Evolutionary conservation across 2,329 filamentous ascomycete genomes (phyloP).

Genomic region (Teratosphaeria viscida): DNA sequence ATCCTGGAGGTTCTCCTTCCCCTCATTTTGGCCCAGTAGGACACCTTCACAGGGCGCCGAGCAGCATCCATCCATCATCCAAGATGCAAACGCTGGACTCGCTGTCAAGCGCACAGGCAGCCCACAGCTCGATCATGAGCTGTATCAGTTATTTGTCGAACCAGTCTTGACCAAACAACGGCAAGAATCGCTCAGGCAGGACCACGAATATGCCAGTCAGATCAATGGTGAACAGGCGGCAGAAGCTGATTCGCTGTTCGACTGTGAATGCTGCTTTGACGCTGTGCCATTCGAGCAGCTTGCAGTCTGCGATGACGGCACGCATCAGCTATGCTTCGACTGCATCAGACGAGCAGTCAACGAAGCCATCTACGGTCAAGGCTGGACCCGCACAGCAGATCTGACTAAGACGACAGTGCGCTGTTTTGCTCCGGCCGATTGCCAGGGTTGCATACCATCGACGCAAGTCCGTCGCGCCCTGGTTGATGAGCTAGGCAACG

Average conservation of each 20-base stretch:
- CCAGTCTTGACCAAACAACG: conserved; percentile 31
- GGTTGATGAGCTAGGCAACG: conserved; percentile 55
- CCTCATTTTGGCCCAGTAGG: conserved; percentile 58
- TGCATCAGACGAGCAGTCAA: conserved; percentile 74
- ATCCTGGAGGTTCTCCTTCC: conserved; percentile 68
- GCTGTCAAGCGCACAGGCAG: conserved; percentile 56
- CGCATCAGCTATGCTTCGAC: conserved; percentile 67
- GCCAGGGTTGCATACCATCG: conserved; percentile 60
- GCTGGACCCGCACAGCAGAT: conserved; percentile 75
- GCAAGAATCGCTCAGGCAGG: conserved; percentile 29
- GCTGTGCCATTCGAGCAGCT: conserved; percentile 63
- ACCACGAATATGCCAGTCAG: conserved; percentile 32
- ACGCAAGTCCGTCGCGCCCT: conserved; percentile 65
- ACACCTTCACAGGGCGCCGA: conserved; percentile 41
- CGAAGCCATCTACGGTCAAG: conserved; percentile 87
- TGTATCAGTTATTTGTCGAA: conserved; percentile 34
- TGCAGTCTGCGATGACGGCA: conserved; percentile 56
- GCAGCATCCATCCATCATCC: conserved; percentile 54
- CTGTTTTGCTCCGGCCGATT: conserved; percentile 70
- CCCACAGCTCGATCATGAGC: conserved; percentile 41
- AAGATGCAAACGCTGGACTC: conserved; percentile 49
- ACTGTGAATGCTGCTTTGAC: conserved; percentile 71
- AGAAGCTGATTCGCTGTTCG: conserved; percentile 40
- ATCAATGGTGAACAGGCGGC: conserved; percentile 42
- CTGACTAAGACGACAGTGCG: conserved; percentile 60